Evolutionary conservation across 192 early-diverging fungal species (phyloP), one percentile per base, ranked within the genome.

Genomic region (Umbelopsis sp.): DNA sequence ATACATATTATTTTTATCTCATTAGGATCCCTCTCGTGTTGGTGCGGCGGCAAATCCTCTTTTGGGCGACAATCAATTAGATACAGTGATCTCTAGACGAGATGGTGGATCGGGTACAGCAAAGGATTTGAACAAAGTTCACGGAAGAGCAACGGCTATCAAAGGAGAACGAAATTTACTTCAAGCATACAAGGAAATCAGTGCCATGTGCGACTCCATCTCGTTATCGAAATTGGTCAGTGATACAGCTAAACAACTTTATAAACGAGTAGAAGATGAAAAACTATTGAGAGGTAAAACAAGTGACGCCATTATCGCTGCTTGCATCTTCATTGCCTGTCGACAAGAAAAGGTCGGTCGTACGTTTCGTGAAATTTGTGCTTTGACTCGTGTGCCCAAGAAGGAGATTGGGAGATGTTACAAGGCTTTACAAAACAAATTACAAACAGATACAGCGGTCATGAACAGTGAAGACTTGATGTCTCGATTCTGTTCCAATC

Each of bases 361-460:
- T 71, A 97, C 97, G 4, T 97, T 97, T 77, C 94, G 95, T 74
- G 96, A 99, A 78, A 95, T 98, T 59, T 94, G 92, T 71, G 90
- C 91, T 3, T 70, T 95, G 66, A 97, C 95, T 0, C 87, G 91
- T 31, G 95, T 99, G 16, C 91, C 94, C 29, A 96, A 96, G 74
- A 97, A 95, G 73, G 96, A 97, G 52, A 96, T 97, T 80, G 95
- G 96, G 2, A 84, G 95, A 43, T 91, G 89, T 50, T 94, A 87
- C 80, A 93, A 93, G 76, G 70, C 85, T 2, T 53, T 94, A 24
- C 86, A 89, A 69, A 68, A 78, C 6, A 86, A 83, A 12, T 79
- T 85, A 41, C 80, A 84, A 62, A 90, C 86, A 10, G 85, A 82
- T 65, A 80, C 92, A 43, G 77, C 83, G 9, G 80, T 84, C 9